A percentile compares a stretch with the other conserved stretches of the same genome.
These are phyloP conservation scores for Gastrodia elata DNA, from an alignment of 106 monocot genomes.

Conservation along the genomic window DNA sequence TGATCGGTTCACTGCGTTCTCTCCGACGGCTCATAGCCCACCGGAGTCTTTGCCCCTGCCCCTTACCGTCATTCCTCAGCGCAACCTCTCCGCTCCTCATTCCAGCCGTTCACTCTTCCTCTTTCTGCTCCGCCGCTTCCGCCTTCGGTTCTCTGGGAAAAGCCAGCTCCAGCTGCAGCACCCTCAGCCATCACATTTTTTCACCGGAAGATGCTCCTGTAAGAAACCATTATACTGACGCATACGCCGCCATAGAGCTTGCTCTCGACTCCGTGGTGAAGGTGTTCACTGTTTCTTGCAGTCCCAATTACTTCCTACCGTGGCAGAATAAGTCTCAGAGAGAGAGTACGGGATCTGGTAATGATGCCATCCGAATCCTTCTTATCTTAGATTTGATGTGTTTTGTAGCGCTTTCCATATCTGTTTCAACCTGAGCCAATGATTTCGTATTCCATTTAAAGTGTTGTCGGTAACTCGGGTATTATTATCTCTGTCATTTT, in stretches of 20 bases:
- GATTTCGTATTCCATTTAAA: neutral
- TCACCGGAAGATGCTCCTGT: conserved; percentile 18
- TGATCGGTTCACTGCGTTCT: conserved; percentile 16
- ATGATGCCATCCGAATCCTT: neutral
- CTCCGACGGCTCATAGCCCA: conserved; percentile 18
- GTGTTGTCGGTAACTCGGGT: neutral
- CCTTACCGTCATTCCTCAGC: neutral
- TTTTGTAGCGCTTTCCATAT: neutral
- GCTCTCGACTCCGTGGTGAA: conserved; percentile 95
- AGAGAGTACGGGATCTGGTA: conserved; percentile 93
- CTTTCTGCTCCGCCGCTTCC: neutral
- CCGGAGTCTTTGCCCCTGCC: neutral
- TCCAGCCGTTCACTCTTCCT: neutral
- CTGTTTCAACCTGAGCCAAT: neutral
- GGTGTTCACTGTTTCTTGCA: conserved; percentile 90
- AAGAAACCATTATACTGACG: conserved; percentile 42
- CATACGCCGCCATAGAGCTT: conserved; percentile 79
- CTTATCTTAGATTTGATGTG: neutral
- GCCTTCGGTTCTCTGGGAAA: neutral
- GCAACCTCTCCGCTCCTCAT: neutral
- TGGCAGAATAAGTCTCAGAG: conserved; percentile 99
- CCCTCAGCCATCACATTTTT: neutral
- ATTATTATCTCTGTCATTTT: neutral
- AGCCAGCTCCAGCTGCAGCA: conserved; percentile 6
- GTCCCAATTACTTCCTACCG: conserved; percentile 92